Evolutionary conservation across 148 eudicot species (phyloP).

Genomic region (Oxyria digyna): DNA sequence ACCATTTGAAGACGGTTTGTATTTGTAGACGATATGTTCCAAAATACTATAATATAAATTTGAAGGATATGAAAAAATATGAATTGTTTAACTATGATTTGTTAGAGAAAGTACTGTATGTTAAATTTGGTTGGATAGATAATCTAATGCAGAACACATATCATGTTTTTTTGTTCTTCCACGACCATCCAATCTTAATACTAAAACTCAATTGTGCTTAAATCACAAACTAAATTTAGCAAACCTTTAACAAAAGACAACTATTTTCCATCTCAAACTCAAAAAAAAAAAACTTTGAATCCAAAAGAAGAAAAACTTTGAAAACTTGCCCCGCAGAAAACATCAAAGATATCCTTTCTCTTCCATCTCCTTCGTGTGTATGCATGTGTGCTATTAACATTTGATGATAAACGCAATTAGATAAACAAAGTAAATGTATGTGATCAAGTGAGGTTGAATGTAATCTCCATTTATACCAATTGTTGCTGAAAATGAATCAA

Average conservation of each 20-base stretch:
- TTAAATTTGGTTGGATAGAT: background rate
- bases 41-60: too few relatives aligned
- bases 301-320: background rate
- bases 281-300: background rate
- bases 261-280: background rate
- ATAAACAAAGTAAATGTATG: background rate
- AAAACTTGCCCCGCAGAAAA: background rate
- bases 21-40: too few relatives aligned
- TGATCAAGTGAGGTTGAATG: slow-evolving; percentile 17
- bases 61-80: too few relatives aligned
- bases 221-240: background rate
- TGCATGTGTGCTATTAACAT: too few relatives aligned
- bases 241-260: background rate
- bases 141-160: background rate
- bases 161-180: background rate
- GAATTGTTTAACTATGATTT: too few relatives aligned
- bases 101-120: too few relatives aligned
- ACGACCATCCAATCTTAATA: slow-evolving; percentile 4
- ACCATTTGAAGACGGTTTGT: too few relatives aligned
- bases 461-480: background rate
- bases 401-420: background rate
- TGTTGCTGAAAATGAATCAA: background rate
- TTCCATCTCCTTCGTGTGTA: background rate
- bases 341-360: background rate
- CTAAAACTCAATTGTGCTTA: background rate